Evolutionary conservation across 1,284 basidiomycete genomes (phyloP).

Genomic region (Moesziomyces parantarcticus): DNA sequence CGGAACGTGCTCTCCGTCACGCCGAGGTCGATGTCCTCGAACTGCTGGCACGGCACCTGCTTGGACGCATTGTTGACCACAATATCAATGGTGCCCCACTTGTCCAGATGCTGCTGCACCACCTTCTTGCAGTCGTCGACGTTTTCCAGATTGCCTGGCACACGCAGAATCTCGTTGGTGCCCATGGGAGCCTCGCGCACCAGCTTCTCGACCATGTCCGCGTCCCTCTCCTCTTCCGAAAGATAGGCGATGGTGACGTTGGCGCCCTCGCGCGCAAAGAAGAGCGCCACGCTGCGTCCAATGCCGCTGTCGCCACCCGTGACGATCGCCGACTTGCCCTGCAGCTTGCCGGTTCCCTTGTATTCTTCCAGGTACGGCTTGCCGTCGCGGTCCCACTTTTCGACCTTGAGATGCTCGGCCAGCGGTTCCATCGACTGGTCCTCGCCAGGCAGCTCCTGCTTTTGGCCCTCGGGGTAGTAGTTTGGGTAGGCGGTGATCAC

Average conservation of each 20-base stretch:
- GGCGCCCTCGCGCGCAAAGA: constrained; percentile 76
- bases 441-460: constrained; percentile 50
- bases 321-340: constrained; percentile 75
- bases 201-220: constrained; percentile 42
- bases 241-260: constrained; percentile 77
- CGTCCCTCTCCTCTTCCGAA: constrained; percentile 74
- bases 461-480: constrained; percentile 50
- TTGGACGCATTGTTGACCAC: constrained; percentile 76
- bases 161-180: constrained; percentile 68
- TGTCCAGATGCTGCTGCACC: constrained; percentile 72
- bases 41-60: constrained; percentile 71
- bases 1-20: constrained; percentile 52
- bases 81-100: constrained; percentile 57
- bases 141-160: constrained; percentile 70
- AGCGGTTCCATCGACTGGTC: constrained; percentile 66
- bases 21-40: constrained; percentile 55
- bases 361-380: constrained; percentile 74
- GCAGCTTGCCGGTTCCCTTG: constrained; percentile 71
- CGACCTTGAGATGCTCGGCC: constrained; percentile 73
- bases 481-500: constrained; percentile 59
- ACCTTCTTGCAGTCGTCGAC: constrained; percentile 69
- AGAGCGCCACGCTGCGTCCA: constrained; percentile 74
- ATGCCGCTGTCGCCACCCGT: constrained; percentile 75
- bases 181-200: constrained; percentile 53
- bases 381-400: constrained; percentile 74